phyloP scores from a whole-genome alignment of 805 yeast species.

The Lachancea fermentati region DNA sequence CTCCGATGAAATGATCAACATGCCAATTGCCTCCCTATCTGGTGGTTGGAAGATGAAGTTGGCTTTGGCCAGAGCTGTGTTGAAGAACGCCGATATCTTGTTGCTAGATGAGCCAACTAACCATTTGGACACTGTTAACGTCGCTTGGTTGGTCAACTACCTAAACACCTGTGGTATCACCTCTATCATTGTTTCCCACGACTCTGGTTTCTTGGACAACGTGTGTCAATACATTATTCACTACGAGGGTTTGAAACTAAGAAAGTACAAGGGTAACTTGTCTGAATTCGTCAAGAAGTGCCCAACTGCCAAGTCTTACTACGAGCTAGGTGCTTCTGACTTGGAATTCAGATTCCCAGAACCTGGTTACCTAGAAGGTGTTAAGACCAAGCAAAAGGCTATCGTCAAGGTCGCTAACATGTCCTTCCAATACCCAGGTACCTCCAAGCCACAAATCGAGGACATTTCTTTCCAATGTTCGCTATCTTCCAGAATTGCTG shows the following conservation, averaged over 20 bases:
- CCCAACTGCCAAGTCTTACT: slow-evolving; percentile 98
- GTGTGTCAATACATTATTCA: slow-evolving; percentile 97
- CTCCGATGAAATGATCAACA: slow-evolving; percentile 85
- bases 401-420: slow-evolving; percentile 96
- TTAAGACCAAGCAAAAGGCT: slow-evolving; percentile 99
- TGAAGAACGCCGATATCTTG: slow-evolving; percentile 96
- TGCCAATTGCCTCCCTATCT: slow-evolving; percentile 95
- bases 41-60: slow-evolving; percentile 99
- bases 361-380: slow-evolving; percentile 99
- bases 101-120: slow-evolving; percentile 99
- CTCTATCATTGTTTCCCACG: slow-evolving; percentile 98
- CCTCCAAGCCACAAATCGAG: slow-evolving; percentile 86
- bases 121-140: slow-evolving; percentile 99
- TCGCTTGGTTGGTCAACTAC: slow-evolving; percentile 99
- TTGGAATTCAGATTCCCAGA: slow-evolving; percentile 97
- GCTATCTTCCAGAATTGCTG: slow-evolving; percentile 98
- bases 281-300: slow-evolving; percentile 98
- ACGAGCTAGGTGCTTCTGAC: slow-evolving; percentile 97
- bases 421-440: slow-evolving; percentile 99
- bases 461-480: slow-evolving; percentile 98
- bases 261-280: slow-evolving; percentile 99
- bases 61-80: slow-evolving; percentile 98
- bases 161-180: slow-evolving; percentile 97
- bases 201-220: slow-evolving; percentile 98
- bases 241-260: slow-evolving; percentile 99